Evolutionary conservation across 2,329 filamentous ascomycete genomes (phyloP), one percentile per base, ranked within the genome.

Genomic region (Chaetothyriales sp.): DNA sequence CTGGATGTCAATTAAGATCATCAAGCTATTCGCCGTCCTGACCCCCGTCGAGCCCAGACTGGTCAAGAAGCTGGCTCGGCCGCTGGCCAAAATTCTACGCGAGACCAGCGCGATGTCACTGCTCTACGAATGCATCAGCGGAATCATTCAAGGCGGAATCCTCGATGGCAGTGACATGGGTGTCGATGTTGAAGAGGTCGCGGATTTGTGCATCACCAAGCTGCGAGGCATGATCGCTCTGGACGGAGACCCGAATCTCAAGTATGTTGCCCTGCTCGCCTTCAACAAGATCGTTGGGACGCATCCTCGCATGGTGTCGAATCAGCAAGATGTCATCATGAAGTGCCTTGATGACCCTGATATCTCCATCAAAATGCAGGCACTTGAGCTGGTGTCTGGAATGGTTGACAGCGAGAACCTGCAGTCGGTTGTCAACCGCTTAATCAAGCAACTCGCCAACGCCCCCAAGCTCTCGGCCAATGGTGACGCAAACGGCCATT

Each of bases 1-100:
- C 67, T 98, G 92, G 92, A 96, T 98, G 90, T 89, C 89, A 53
- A 98, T 98, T 65, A 98, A 98, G 66, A 79, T 98, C 55, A 96
- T 98, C 66, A 98, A 98, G 69, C 76, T 98, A 84, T 98, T 98
- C 74, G 90, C 92, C 44, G 93, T 87, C 1, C 71, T 98, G 54
- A 96, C 89, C 2, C 92, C 92, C 0, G 70, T 96, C 28, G 92
- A 98, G 64, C 90, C 92, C 12, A 80, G 92, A 50, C 73, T 98
- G 7, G 84, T 95, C 48, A 86, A 85, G 64, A 98, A 98, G 66
- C 72, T 98, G 15, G 71, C 96, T 26, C 87, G 90, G 6, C 92
- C 92, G 15, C 71, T 98, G 54, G 95, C 88, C 0, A 87, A 86
- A 58, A 83, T 98, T 46, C 96, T 98, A 57, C 83, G 86, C 60